Base-by-base conservation (phyloP, 169 alveolate species). In the Plasmodium knowlesi region DNA sequence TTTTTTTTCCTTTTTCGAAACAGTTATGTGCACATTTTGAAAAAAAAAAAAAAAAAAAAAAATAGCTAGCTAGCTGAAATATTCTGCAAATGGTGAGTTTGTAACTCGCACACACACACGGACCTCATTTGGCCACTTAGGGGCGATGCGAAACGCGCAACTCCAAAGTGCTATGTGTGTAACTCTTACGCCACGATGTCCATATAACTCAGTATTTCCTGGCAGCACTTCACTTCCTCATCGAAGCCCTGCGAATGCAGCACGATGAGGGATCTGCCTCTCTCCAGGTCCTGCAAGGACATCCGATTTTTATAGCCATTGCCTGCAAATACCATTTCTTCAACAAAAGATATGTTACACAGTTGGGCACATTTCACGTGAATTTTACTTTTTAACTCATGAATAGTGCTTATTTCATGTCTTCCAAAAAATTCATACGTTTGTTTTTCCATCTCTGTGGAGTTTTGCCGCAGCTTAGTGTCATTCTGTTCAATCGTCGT, bases 321-420 rank as follows among this genome's bases (percentile, higher is more conserved):
- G 67, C 43, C 80, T 30, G 93, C 39, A 78, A 74, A 86, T 28
- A 30, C 28, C 93, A 86, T 86, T 76, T 86, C 93, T 74, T 86
- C 86, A 12, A 43, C 16, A 86, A 86, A 86, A 14, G 86, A 46
- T 16, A 86, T 74, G 46, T 70, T 86, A 76, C 32, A 53, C 19
- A 86, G 22, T 74, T 86, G 34, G 14, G 81, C 61, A 8, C 93
- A 86, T 30, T 57, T 76, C 28, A 53, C 83, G 28, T 86, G 54
- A 22, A 86, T 86, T 76, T 86, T 28, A 54, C 41, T 76, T 76
- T 86, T 86, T 76, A 86, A 86, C 57, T 37, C 81, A 61, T 86
- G 78, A 30, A 86, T 86, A 34, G 80, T 74, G 54, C 67, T 22
- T 53, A 76, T 8, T 30, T 86, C 57, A 46, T 76, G 30, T 30